Base-by-base conservation (phyloP, 176 grass and related monocot species). In the Lolium rigidum region DNA sequence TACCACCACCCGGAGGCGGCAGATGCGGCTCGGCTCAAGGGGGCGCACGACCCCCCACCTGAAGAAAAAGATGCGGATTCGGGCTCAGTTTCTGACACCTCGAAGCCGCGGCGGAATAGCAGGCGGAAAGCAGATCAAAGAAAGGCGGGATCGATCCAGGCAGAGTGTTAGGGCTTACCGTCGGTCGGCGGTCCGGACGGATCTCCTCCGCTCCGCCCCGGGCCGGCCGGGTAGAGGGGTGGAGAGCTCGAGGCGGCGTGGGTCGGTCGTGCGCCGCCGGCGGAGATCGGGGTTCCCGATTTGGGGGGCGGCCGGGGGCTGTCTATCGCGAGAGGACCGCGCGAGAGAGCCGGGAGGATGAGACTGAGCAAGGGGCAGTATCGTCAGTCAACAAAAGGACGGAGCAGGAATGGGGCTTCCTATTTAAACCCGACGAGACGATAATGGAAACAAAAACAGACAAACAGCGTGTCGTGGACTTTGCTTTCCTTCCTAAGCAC, bases 131-230 rank as follows among this genome's bases (percentile, higher is more conserved):
- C 20, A 87, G 78, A 86, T 84, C 80, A 21, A 74, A 21, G 31
- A 35, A 74, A 76, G 6, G 20, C 3, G 38, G 10, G 47, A 80
- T 50, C 26, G 76, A 87, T 51, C 80, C 49, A 31, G 50, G 76
- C 67, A 48, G 49, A 26, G 79, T 31, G 79, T 22, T 84, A 87
- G 80, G 89, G 76, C 85, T 84, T 84, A 91, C 89, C 85, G 11
- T 11, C 67, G 25, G 39, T 35, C 58, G 72, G 47, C 59, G 52
- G 47, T 6, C 41, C 68, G 41, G 26, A 5, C 20, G 68, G 81
- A 91, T 91, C 85, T 82, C 67, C 82, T 50, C 43, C 57, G 9
- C 59, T 85, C 72, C 39, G 61, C 76, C 35, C 60, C 85, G 38
- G 81, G 59, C 68, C 16, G 57, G 62, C 28, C 48, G 57, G 15